Percentiles rank a stretch among this genome's conserved stretches.
Evolutionary conservation across 257 asterid species (phyloP).

Genomic region (Lantana camara): DNA sequence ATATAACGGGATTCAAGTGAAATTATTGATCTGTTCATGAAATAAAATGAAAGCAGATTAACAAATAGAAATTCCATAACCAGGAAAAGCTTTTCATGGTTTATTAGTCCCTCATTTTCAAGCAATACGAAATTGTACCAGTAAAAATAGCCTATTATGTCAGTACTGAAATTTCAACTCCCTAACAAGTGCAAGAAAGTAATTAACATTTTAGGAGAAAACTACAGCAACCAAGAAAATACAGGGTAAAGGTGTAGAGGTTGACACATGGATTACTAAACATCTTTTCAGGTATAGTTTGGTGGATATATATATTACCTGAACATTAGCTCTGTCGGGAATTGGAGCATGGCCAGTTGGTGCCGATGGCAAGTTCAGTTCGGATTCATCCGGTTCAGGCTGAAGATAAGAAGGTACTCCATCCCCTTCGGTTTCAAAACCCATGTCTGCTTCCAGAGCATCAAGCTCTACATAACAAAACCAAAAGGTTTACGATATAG

Average conservation of each 20-base stretch:
- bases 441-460: conserved; percentile 99
- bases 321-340: conserved; percentile 56
- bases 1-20: neutral
- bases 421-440: conserved; percentile 79
- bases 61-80: neutral
- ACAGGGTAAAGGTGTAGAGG: no score
- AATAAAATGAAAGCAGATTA: neutral
- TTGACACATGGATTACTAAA: neutral
- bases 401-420: conserved; percentile 96
- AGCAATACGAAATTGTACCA: neutral
- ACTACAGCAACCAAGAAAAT: neutral
- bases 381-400: conserved; percentile 80
- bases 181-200: neutral
- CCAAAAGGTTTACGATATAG: conserved; percentile 3
- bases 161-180: neutral
- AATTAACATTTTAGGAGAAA: neutral
- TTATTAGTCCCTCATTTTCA: neutral
- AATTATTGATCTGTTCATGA: neutral
- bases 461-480: conserved; percentile 73
- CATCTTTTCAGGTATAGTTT: conserved; percentile 5
- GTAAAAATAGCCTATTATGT: conserved; percentile 7
- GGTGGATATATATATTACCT: conserved; percentile 65
- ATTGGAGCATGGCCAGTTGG: conserved; percentile 68
- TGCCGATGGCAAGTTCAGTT: conserved; percentile 91
- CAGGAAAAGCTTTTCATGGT: neutral